Evolutionary conservation across 768 basidiomycete species (phyloP).

Genomic region (Mycena polygramma): DNA sequence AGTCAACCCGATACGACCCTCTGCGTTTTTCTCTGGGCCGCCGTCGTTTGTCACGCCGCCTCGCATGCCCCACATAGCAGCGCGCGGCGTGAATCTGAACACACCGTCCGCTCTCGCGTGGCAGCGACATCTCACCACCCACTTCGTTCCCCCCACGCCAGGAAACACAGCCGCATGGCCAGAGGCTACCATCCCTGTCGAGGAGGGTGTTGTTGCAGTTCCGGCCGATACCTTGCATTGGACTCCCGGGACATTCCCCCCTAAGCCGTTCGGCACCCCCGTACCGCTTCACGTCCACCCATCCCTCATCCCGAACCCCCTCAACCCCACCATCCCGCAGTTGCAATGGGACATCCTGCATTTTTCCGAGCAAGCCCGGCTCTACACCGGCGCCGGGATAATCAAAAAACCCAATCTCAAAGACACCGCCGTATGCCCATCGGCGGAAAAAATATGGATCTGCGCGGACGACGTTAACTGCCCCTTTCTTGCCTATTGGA

Average conservation of each 20-base stretch:
- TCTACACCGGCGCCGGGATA: conserved; percentile 47
- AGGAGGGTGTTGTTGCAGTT: conserved; percentile 19
- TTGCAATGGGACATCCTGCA: conserved; percentile 60
- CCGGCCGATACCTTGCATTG: conserved; percentile 28
- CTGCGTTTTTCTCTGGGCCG: conserved; percentile 1
- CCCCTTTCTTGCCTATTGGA: conserved; percentile 55
- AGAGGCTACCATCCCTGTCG: conserved; percentile 4
- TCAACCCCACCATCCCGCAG: conserved; percentile 51
- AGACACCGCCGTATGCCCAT: conserved; percentile 49
- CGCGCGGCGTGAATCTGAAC: conserved; percentile 18
- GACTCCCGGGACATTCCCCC: conserved; percentile 34
- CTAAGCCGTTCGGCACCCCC: conserved; percentile 36
- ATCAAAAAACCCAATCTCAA: conserved; percentile 47
- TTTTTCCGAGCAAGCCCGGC: conserved; percentile 51
- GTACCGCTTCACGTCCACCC: conserved; percentile 38
- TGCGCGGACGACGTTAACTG: conserved; percentile 48
- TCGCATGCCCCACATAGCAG: conserved; percentile 8
- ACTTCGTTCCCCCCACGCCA: conserved; percentile 4
- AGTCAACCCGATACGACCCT: conserved; percentile 29
- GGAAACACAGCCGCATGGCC: conserved; percentile 34
- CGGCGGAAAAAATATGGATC: conserved; percentile 51
- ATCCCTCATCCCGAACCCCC: conserved; percentile 49
- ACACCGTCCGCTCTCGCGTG: conserved; percentile 31
- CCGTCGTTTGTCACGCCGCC: conserved; percentile 3
- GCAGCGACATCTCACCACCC: conserved; percentile 20